A percentile compares a stretch with the other conserved stretches of the same genome.
phyloP scores from a whole-genome alignment of 768 basidiomycete genomes.

The Fistulinella prunicolor region DNA sequence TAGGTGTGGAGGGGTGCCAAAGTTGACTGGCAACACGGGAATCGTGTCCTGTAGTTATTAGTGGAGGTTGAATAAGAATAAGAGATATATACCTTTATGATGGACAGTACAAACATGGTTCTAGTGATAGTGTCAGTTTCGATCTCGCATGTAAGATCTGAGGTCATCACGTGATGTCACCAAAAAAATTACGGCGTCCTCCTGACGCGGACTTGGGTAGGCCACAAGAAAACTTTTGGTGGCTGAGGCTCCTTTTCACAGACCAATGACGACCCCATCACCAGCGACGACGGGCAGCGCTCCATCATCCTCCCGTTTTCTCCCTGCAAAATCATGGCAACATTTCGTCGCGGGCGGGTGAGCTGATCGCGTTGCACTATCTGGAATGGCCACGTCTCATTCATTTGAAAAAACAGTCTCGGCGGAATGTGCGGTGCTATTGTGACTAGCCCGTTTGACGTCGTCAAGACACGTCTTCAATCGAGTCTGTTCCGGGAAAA shows the following conservation, averaged over 20 bases:
- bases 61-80: neutral
- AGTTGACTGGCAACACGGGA: conserved; percentile 83
- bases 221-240: too few relatives aligned
- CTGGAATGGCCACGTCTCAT: conserved; percentile 8
- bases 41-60: conserved; percentile 71
- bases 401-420: conserved; percentile 47
- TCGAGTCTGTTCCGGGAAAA: conserved; percentile 74
- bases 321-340: conserved; percentile 77
- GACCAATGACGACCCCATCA: conserved; percentile 15
- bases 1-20: conserved; percentile 71
- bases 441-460: conserved; percentile 96
- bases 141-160: too few relatives aligned
- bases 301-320: conserved; percentile 32
- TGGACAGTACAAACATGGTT: conserved; percentile 49
- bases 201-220: too few relatives aligned
- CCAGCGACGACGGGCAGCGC: conserved; percentile 13
- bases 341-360: conserved; percentile 89
- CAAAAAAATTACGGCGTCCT: too few relatives aligned
- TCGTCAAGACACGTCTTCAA: conserved; percentile 96
- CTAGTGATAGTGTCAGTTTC: too few relatives aligned
- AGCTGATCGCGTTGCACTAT: conserved; percentile 26
- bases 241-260: neutral
- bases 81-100: conserved; percentile 36
- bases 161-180: conserved; percentile 21
- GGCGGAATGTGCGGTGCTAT: conserved; percentile 98